Evolutionary conservation across 1,139 yeast genomes (phyloP), one percentile per base, ranked within the genome.

Genomic region (Yamadazyma aaseri): DNA sequence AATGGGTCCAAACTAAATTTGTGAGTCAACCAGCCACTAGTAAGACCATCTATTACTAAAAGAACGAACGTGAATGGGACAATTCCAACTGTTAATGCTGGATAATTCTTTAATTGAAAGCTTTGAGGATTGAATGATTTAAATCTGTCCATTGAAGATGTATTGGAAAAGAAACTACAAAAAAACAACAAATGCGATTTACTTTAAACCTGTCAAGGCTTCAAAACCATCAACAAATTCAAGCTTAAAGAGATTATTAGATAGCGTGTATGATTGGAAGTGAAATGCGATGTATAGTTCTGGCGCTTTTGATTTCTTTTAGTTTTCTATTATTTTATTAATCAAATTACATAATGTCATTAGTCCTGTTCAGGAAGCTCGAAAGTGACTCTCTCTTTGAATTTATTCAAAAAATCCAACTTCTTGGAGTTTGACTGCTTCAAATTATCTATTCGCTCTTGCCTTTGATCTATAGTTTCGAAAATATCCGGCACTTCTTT

Each of bases 51-150:
- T 21, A 60, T 59, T 31, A 39, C 53, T 58, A 53, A 70, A 54
- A 49, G 67, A 26, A 38, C 60, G 16, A 60, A 67, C 50, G 75
- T 58, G 58, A 86, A 86, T 17, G 81, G 63, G 6, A 68, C 50
- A 23, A 83, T 58, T 2, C 95, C 94, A 4, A 77, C 71, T 1
- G 89, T 72, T 30, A 85, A 58, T 1, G 92, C 94, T 3, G 90
- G 85, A 27, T 50, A 51, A n/a, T 38, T 36, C 13, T 31, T 38
- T 17, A 38, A 26, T 8, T 28, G 18, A 28, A 33, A 27, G 17
- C 28, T 20, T 10, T 12, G 11, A 3, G 34, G 32, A 5, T 29
- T 3, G 13, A 20, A 20, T 8, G 11, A 10, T n/a, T 21, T 20
- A 4, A 29, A 18, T 23, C 23, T 34, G 20, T 16, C 18, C 29